phyloP scores from a whole-genome alignment of 169 alveolate species.

The Plasmodium reichenowi region DNA sequence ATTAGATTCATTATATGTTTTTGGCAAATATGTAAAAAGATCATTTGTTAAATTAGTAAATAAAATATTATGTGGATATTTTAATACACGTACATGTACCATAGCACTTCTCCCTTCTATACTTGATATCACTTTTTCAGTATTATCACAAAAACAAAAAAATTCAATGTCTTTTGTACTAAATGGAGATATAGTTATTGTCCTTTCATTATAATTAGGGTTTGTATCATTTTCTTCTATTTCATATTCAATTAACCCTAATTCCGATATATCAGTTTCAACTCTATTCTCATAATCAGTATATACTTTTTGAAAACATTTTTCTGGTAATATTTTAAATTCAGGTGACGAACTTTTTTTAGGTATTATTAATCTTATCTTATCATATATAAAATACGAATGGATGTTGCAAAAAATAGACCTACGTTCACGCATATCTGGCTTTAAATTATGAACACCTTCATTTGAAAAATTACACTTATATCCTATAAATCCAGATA shows the following conservation, averaged over 20 bases:
- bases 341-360: constrained; percentile 4
- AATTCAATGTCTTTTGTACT: constrained; percentile 49
- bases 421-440: constrained; percentile 40
- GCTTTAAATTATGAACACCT: constrained; percentile 63
- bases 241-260: constrained; percentile 52
- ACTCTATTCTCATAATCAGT: constrained; percentile 17
- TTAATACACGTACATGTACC: constrained; percentile 38
- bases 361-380: constrained; percentile 45
- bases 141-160: constrained; percentile 52
- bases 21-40: constrained; percentile 10
- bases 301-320: constrained; percentile 43
- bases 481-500: constrained; percentile 49
- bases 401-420: constrained; percentile 37
- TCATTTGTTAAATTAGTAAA: constrained; percentile 44
- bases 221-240: constrained; percentile 23
- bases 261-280: constrained; percentile 16
- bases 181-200: constrained; percentile 52
- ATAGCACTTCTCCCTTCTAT: constrained; percentile 59
- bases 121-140: constrained; percentile 38
- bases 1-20: neutral
- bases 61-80: constrained; percentile 55
- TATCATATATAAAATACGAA: constrained; percentile 66
- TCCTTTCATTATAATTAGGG: constrained; percentile 21
- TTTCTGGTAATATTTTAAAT: constrained; percentile 55
- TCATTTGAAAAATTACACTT: constrained; percentile 51